Conservation (phyloP, 345 rosid species). For the Firmiana major region DNA sequence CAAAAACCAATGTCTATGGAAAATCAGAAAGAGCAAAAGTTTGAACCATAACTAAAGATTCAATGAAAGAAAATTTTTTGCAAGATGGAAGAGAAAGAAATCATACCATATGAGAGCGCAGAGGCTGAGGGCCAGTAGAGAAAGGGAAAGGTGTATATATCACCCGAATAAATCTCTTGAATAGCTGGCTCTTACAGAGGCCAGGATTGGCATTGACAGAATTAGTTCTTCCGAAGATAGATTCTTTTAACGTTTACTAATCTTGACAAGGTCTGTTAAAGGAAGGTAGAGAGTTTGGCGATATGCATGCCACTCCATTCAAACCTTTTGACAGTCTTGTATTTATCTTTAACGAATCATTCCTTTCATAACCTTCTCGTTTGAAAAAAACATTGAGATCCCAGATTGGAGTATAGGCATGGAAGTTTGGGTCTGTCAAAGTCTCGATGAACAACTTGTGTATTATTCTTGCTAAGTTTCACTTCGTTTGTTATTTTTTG, state of each 20-base stretch:
- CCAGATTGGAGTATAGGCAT: background rate
- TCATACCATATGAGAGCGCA: background rate
- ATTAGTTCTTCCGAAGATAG: background rate
- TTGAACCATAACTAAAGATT: background rate
- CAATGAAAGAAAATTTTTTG: background rate
- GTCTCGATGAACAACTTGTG: background rate
- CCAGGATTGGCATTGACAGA: background rate
- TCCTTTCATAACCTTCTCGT: background rate
- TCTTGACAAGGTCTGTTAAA: constrained; percentile 10
- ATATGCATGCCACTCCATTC: constrained; percentile 23
- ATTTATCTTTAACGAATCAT: background rate
- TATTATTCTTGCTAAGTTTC: background rate
- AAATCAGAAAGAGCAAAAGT: background rate
- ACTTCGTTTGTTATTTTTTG: background rate
- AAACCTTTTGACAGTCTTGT: background rate
- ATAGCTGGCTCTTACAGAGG: background rate
- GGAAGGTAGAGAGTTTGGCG: background rate
- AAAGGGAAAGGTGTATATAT: constrained; percentile 27
- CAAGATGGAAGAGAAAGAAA: background rate
- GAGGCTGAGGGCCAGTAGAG: background rate
- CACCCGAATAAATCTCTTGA: constrained; percentile 13
- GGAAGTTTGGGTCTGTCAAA: background rate
- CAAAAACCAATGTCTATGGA: background rate
- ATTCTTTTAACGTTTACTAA: background rate
- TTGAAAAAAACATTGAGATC: background rate